Base-by-base conservation (phyloP, 441 rosid species). In the Brassica balearica region DNA sequence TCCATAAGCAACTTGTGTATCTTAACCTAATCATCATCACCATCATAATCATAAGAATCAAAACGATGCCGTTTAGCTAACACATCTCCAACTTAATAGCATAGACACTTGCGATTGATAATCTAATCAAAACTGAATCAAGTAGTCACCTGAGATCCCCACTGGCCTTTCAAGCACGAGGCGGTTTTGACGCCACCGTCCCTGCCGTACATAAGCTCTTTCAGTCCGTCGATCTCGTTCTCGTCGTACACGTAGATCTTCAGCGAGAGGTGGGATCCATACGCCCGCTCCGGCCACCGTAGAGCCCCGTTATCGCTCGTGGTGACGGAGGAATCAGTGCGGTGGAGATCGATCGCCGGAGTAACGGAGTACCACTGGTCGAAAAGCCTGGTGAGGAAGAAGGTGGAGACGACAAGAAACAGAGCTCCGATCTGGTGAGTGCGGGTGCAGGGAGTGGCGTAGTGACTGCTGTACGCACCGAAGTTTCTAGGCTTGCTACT, bases 181-280 rank as follows among this genome's bases (percentile, higher is more conserved):
- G 85, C 80, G 72, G 88, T 65, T 19, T 89, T 63, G 60, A 94
- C 82, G 68, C 75, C 80, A 2, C 92, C 94, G 11, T 90, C 94
- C 22, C 93, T 77, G 10, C 99, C 98, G 75, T 88, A 85, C 90
- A 96, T 23, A 65, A 96, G 84, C 77, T 74, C 77, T 77, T 75
- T 86, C 29, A 96, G 34, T 25, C 97, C 97, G 56, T 87, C 92
- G 58, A 94, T 86, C 86, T 94, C 97, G 71, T 81, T 79, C 82
- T 94, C 97, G 3, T 90, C 95, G 72, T 94, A 96, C 61, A 96
- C 88, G 79, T 94, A 94, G 85, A 96, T 87, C 85, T 89, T 96
- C 74, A 96, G 85, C 72, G 87, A 86, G 65, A 90, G 85, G 60
- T 70, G 82, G 43, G 89, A 71, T 0, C 97, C 97, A 69, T 91